A percentile compares a stretch with the other conserved stretches of the same genome.
phyloP scores from a whole-genome alignment of 805 yeast genomes.

The Wickerhamomyces rabaulensis region DNA sequence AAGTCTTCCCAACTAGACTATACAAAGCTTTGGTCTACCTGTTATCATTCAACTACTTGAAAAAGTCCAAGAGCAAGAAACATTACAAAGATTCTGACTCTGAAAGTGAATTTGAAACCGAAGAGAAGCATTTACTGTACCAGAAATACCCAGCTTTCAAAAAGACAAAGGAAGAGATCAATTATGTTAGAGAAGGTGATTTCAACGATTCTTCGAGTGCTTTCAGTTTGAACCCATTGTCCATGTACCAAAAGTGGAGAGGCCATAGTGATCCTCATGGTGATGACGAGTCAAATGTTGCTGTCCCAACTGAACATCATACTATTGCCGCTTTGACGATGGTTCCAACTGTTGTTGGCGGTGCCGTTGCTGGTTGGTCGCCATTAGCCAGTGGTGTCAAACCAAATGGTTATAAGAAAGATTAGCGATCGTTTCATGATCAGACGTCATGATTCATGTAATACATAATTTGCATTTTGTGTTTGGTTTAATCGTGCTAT shows the following conservation, averaged over 20 bases:
- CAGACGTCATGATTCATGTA: too few species aligned
- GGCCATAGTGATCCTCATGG: slow-evolving; percentile 10
- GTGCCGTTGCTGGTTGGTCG: slow-evolving; percentile 53
- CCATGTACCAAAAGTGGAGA: slow-evolving; percentile 25
- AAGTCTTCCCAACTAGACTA: slow-evolving; percentile 55
- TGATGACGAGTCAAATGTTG: slow-evolving; percentile 13
- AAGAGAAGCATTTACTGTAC: slow-evolving; percentile 15
- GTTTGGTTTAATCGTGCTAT: not conserved
- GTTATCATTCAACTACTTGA: slow-evolving; percentile 17
- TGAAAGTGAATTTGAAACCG: slow-evolving; percentile 11
- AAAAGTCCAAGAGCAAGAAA: slow-evolving; percentile 6
- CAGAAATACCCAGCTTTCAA: slow-evolving; percentile 28
- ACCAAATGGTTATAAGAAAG: not conserved
- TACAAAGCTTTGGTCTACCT: slow-evolving; percentile 13
- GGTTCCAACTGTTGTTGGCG: slow-evolving; percentile 53
- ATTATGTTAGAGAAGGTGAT: slow-evolving; percentile 19
- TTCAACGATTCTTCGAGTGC: slow-evolving; percentile 7
- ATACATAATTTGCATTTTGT: not conserved
- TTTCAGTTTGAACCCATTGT: slow-evolving; percentile 18
- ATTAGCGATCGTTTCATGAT: too few species aligned
- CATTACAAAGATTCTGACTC: not conserved
- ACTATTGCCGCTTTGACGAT: slow-evolving; percentile 40
- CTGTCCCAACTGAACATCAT: slow-evolving; percentile 10
- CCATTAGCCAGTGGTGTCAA: slow-evolving; percentile 10
- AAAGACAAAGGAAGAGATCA: slow-evolving; percentile 27